Conservation (phyloP, 768 basidiomycete species). For the Macrolepiota fuliginosa region DNA sequence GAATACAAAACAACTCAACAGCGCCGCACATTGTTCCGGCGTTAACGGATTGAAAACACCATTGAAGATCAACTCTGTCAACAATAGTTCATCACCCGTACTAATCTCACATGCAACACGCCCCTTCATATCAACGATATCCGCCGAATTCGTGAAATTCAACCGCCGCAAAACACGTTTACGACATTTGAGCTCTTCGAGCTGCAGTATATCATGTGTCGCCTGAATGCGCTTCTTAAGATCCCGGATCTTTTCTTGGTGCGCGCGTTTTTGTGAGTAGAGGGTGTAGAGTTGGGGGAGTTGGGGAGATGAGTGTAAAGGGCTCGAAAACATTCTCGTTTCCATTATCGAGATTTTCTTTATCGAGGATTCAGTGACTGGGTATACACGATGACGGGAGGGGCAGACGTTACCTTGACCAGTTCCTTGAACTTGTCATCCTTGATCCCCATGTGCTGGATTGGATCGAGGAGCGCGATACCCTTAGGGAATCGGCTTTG, state of each 20-base stretch:
- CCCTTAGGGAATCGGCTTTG: conserved; percentile 87
- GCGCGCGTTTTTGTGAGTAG: conserved; percentile 74
- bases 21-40: conserved; percentile 89
- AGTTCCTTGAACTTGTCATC: conserved; percentile 91
- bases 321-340: conserved; percentile 75
- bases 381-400: conserved; percentile 11
- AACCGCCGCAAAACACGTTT: conserved; percentile 92
- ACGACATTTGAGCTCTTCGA: conserved; percentile 94
- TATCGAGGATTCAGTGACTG: background rate
- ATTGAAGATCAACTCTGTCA: conserved; percentile 97
- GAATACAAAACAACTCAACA: conserved; percentile 98
- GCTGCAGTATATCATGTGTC: conserved; percentile 89
- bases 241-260: conserved; percentile 65
- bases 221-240: conserved; percentile 86
- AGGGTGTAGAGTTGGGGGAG: conserved; percentile 80
- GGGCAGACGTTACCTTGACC: conserved; percentile 54
- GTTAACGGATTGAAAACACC: conserved; percentile 89
- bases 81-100: conserved; percentile 91
- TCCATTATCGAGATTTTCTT: conserved; percentile 95
- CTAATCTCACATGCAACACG: conserved; percentile 98
- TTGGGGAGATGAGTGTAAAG: conserved; percentile 74
- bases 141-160: conserved; percentile 83
- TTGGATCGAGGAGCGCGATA: conserved; percentile 82
- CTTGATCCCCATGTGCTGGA: conserved; percentile 93
- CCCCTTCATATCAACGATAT: conserved; percentile 98